Conservation (phyloP, 306 rosid genomes). For the Fagus sylvatica region DNA sequence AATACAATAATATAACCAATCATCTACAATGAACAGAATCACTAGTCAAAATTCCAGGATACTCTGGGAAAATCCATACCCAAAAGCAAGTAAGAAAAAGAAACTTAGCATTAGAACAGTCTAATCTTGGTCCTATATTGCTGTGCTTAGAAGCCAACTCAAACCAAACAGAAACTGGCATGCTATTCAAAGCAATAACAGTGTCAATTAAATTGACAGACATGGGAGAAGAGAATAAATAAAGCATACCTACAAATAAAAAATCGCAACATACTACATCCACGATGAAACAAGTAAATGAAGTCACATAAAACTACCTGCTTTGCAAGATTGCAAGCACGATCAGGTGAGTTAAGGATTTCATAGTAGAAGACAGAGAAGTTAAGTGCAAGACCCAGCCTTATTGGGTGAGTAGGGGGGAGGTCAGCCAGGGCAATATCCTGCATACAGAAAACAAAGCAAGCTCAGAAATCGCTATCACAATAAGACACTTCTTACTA, state of each 20-base stretch:
- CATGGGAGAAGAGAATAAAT: neutral
- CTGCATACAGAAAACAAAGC: conserved; percentile 34
- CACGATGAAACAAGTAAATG: neutral
- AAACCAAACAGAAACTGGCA: neutral
- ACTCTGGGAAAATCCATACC: neutral
- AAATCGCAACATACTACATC: neutral
- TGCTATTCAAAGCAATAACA: neutral
- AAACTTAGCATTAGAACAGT: neutral
- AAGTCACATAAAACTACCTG: conserved; percentile 45
- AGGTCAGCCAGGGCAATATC: conserved; percentile 81
- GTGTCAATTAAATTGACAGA: no score
- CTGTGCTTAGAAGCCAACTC: neutral
- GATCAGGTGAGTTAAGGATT: conserved; percentile 95
- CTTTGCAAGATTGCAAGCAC: conserved; percentile 95
- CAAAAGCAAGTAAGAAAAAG: neutral
- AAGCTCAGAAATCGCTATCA: neutral
- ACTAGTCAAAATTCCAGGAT: no score
- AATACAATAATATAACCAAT: no score
- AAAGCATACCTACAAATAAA: neutral
- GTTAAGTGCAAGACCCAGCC: conserved; percentile 98
- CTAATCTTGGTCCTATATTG: neutral
- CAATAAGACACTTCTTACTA: neutral
- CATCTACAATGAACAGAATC: no score
- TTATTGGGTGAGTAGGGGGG: conserved; percentile 92
- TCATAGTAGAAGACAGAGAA: conserved; percentile 95